Conservation (phyloP, 2,329 filamentous ascomycete genomes). For the Colletotrichum chrysophilum region DNA sequence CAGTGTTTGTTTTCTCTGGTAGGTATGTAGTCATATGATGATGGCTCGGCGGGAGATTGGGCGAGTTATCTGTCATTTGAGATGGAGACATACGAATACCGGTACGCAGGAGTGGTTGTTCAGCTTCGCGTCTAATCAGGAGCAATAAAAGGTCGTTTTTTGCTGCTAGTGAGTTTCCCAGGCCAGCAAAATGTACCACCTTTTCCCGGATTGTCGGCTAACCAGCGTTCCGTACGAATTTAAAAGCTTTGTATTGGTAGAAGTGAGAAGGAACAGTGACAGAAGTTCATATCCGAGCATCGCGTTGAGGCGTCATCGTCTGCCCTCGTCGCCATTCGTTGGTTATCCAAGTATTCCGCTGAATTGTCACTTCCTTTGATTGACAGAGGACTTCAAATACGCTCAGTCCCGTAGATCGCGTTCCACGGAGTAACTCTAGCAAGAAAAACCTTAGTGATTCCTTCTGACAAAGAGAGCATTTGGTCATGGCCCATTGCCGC, state of each 20-base stretch:
- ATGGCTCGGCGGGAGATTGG: too few species aligned
- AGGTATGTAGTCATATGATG: neutral
- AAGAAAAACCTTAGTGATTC: neutral
- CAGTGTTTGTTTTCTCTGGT: neutral
- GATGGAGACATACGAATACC: neutral
- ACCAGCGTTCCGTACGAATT: too few species aligned
- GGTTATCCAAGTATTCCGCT: neutral
- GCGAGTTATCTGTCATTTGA: too few species aligned
- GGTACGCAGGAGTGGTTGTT: neutral
- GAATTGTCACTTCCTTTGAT: rapidly evolving
- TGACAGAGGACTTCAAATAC: neutral
- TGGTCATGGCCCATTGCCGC: too few species aligned
- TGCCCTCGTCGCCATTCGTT: rapidly evolving
- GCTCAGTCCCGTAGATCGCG: rapidly evolving
- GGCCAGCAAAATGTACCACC: neutral
- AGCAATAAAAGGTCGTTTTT: neutral
- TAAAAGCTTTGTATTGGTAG: neutral
- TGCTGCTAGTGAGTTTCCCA: neutral
- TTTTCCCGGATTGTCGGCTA: rapidly evolving
- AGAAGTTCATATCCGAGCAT: neutral
- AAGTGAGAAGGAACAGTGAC: rapidly evolving
- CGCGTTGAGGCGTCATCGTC: neutral
- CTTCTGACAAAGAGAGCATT: too few species aligned
- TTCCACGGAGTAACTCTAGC: neutral
- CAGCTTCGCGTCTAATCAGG: neutral